Evolutionary conservation across 2,329 filamentous ascomycete genomes (phyloP), one percentile per base, ranked within the genome.

Genomic region (Macrophomina pseudophaseolina): DNA sequence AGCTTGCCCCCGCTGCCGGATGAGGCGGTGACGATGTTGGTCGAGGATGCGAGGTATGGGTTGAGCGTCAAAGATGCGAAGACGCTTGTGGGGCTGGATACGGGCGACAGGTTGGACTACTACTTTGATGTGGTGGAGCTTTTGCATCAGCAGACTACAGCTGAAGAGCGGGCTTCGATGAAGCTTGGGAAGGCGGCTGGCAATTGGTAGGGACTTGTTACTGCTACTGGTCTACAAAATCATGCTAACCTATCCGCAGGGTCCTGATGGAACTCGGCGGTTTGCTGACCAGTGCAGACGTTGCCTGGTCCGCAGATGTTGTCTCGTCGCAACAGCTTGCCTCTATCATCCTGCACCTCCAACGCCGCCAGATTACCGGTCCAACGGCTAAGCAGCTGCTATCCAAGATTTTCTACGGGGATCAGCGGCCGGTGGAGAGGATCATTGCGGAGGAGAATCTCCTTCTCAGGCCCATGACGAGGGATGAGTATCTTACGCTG

Each of bases 1-100:
- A 90, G 85, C 0, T 80, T 97, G 67, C 91, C 92, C 4, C 83
- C 87, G 28, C 81, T 91, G 9, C 93, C 94, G 0, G 93, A 97
- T 70, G 81, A 85, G 16, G 86, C 92, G 66, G 76, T 94, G 2
- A 81, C 87, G 40, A 82, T 86, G 42, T 82, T 97, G 2, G 84
- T 88, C 1, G 71, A 80, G 0, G 78, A 84, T 2, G 69, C 77
- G 5, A 74, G 76, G n/a, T 93, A 92, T 72, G 87, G 87, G 0
- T 81, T 99, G 12, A 91, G 89, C 0, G 76, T 87, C 7, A 95
- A 95, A 75, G 95, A 99, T 73, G 94, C 94, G 1, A 86, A 91
- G 70, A 91, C 93, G 0, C 82, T 99, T 40, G 84, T 94, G 54
- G 85, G 87, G 7, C 82, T 97, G 0, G 91, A 98, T 69, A 87